Conservation (phyloP, 2,329 filamentous ascomycete species). For the Calonectria henricotiae region DNA sequence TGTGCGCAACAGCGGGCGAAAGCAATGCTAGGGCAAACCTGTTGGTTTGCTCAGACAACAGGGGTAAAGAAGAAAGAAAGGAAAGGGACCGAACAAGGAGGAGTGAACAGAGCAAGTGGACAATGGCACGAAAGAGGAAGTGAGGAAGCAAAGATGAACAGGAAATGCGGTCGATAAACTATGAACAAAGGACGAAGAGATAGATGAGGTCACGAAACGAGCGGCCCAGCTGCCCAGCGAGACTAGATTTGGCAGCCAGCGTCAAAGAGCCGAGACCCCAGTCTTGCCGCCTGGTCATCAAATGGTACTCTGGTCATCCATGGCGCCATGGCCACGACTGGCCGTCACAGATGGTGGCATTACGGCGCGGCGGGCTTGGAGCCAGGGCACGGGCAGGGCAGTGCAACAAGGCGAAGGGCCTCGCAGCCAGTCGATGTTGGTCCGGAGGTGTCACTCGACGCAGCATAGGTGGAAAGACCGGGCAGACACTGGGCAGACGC, state of each 20-base stretch:
- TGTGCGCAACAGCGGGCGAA: slow-evolving; percentile 36
- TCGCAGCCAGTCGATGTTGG: slow-evolving; percentile 45
- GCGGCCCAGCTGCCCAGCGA: slow-evolving; percentile 12
- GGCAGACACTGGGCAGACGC: not conserved
- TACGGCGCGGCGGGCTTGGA: slow-evolving; percentile 34
- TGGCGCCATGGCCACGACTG: slow-evolving; percentile 34
- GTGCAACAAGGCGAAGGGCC: slow-evolving; percentile 36
- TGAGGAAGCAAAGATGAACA: slow-evolving; percentile 19
- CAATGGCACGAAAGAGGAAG: slow-evolving; percentile 24
- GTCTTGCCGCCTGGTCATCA: slow-evolving; percentile 29
- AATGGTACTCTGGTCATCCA: slow-evolving; percentile 35
- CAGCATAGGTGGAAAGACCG: slow-evolving; percentile 31
- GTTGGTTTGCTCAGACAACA: slow-evolving; percentile 42
- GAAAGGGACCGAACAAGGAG: slow-evolving; percentile 1
- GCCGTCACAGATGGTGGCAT: slow-evolving; percentile 34
- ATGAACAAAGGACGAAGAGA: slow-evolving; percentile 39
- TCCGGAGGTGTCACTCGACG: slow-evolving; percentile 43
- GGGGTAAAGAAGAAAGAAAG: not conserved
- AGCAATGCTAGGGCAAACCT: slow-evolving; percentile 40
- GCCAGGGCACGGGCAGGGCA: slow-evolving; percentile 38
- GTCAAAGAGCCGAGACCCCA: slow-evolving; percentile 25
- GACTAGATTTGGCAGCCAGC: slow-evolving; percentile 9
- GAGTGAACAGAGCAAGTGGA: not conserved
- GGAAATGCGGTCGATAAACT: slow-evolving; percentile 24
- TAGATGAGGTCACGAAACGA: slow-evolving; percentile 41